These are phyloP conservation scores for Zelonia costaricensis DNA, from an alignment of 208 protist species.

Conservation along the genomic window DNA sequence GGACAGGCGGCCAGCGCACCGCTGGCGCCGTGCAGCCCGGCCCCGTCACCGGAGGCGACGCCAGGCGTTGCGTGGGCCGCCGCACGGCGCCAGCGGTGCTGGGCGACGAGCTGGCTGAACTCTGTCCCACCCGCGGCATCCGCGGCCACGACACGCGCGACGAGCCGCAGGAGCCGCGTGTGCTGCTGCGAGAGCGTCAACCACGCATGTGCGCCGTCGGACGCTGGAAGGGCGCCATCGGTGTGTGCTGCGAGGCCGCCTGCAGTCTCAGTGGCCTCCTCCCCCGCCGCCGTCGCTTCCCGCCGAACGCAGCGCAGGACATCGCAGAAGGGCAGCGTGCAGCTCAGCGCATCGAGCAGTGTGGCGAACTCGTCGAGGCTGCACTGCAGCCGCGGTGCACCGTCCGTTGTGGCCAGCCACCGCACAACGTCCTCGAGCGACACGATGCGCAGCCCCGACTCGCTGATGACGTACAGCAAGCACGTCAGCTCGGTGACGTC, in stretches of 20 bases:
- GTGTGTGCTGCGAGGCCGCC: neutral
- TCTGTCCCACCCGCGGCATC: constrained; percentile 5
- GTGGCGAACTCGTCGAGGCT: constrained; percentile 40
- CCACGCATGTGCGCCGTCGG: neutral
- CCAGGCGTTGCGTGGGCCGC: too few species aligned
- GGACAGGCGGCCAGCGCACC: neutral
- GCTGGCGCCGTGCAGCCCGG: neutral
- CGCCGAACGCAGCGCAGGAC: constrained; percentile 32
- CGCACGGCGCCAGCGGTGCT: constrained; percentile 12
- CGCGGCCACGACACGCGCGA: constrained; percentile 9
- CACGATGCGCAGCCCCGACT: constrained; percentile 39
- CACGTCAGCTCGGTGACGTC: constrained; percentile 35
- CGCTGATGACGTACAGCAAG: constrained; percentile 37
- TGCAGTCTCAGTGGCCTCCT: neutral
- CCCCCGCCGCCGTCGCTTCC: neutral
- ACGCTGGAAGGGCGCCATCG: neutral
- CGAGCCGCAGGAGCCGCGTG: constrained; percentile 12
- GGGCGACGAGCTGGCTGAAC: constrained; percentile 12
- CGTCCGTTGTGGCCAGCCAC: constrained; percentile 26
- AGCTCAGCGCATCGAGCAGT: constrained; percentile 48
- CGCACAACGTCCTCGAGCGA: constrained; percentile 32
- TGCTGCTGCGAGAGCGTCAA: neutral
- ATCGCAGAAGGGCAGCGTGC: constrained; percentile 49
- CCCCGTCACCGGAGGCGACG: too few species aligned
- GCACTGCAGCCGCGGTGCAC: constrained; percentile 21